Percentiles rank a stretch among this genome's conserved stretches.
These are phyloP conservation scores for Geoglossum cookeanum DNA, from an alignment of 2,329 filamentous ascomycete species.

Conservation along the genomic window DNA sequence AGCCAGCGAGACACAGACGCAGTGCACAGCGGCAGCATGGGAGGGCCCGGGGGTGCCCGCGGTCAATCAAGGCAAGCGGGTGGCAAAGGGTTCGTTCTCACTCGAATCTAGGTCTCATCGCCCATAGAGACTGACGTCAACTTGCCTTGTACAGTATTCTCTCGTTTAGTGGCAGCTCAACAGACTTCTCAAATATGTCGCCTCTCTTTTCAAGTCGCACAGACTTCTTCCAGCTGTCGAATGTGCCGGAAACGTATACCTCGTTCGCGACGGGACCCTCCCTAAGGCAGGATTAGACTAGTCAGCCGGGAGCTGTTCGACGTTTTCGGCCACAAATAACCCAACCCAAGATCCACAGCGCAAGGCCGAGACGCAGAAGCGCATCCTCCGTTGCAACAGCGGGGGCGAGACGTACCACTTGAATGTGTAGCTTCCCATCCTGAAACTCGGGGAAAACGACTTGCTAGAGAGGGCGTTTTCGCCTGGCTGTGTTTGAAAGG, in stretches of 20 bases:
- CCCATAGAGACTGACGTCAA: not conserved
- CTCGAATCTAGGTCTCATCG: not conserved
- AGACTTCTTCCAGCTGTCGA: constrained; percentile 83
- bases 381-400: not conserved
- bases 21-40: too few relatives aligned
- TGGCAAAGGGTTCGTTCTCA: not conserved
- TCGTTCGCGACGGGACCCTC: constrained; percentile 55
- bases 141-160: constrained; percentile 93
- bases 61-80: not conserved
- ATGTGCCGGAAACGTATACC: constrained; percentile 89
- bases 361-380: not conserved
- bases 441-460: not conserved
- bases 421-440: constrained; percentile 50
- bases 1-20: too few relatives aligned
- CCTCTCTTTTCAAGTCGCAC: constrained; percentile 61
- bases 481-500: not conserved
- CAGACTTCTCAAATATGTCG: constrained; percentile 56
- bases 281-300: constrained; percentile 33
- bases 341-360: not conserved
- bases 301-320: not conserved
- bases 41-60: not conserved
- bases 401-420: constrained; percentile 35
- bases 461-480: not conserved
- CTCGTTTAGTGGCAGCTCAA: constrained; percentile 45
- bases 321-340: not conserved